A percentile compares a stretch with the other conserved stretches of the same genome.
phyloP scores from a whole-genome alignment of 1,139 yeast species.

The Candida freyschussii region DNA sequence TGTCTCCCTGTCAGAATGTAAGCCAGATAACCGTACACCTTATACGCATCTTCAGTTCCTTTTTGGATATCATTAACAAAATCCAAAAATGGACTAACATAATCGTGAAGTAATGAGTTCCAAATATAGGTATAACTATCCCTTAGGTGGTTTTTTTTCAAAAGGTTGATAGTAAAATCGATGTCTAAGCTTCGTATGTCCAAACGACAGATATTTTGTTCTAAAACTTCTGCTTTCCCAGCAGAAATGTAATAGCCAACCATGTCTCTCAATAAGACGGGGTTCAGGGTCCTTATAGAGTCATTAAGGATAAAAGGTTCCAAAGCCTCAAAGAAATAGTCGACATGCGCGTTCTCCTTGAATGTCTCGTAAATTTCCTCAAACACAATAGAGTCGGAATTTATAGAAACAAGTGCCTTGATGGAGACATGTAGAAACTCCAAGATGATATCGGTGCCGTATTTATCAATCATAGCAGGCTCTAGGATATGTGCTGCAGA shows the following conservation, averaged over 20 bases:
- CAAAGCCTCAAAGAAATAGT: constrained; percentile 44
- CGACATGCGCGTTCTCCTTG: constrained; percentile 27
- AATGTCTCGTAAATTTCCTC: constrained; percentile 51
- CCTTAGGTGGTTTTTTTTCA: constrained; percentile 46
- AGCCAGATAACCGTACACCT: constrained; percentile 58
- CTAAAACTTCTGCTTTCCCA: constrained; percentile 47
- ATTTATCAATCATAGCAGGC: constrained; percentile 8
- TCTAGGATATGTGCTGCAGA: constrained; percentile 23
- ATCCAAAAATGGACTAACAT: constrained; percentile 57
- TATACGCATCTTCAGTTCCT: constrained; percentile 22
- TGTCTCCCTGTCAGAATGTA: constrained; percentile 71
- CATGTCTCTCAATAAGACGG: constrained; percentile 54
- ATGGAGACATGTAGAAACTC: constrained; percentile 35
- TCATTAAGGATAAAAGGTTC: constrained; percentile 48
- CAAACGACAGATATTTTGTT: constrained; percentile 61
- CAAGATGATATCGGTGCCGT: constrained; percentile 9
- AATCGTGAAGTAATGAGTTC: constrained; percentile 62
- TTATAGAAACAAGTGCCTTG: constrained; percentile 36
- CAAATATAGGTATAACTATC: constrained; percentile 68
- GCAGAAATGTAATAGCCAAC: constrained; percentile 44
- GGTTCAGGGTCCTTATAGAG: constrained; percentile 47
- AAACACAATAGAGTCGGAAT: constrained; percentile 38
- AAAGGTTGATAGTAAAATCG: constrained; percentile 59
- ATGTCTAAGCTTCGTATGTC: constrained; percentile 64
- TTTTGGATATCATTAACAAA: constrained; percentile 40